Percentiles rank a stretch among this genome's conserved stretches.
Conservation (phyloP, 2,329 filamentous ascomycete species). For the Leptographium flavum region DNA sequence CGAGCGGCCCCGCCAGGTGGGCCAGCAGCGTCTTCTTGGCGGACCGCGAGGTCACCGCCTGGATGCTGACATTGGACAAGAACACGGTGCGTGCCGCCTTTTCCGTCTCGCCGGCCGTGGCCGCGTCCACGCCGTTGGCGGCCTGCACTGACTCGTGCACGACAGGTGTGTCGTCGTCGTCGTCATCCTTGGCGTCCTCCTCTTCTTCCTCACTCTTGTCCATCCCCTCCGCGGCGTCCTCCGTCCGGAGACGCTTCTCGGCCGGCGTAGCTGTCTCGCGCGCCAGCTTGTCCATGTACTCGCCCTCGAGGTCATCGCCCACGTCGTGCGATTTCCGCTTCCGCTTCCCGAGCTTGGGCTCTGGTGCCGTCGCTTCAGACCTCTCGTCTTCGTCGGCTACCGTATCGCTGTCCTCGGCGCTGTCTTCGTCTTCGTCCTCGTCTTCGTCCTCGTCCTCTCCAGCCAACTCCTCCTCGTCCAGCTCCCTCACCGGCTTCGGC, state of each 20-base stretch:
- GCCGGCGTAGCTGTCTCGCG: constrained; percentile 27
- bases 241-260: constrained; percentile 33
- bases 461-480: constrained; percentile 3
- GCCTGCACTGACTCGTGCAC: constrained; percentile 17
- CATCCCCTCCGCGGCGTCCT: constrained; percentile 9
- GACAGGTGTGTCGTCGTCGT: constrained; percentile 29
- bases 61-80: constrained; percentile 74
- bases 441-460: constrained; percentile 6
- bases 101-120: constrained; percentile 21
- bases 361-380: not conserved
- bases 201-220: constrained; percentile 20
- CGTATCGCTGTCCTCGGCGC: constrained; percentile 13
- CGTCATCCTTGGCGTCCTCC: constrained; percentile 25
- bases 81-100: constrained; percentile 81
- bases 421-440: constrained; percentile 6
- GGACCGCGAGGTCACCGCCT: constrained; percentile 69
- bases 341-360: constrained; percentile 39
- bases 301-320: constrained; percentile 55
- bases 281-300: constrained; percentile 53
- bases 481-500: constrained; percentile 3
- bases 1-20: constrained; percentile 66
- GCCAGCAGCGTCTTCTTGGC: constrained; percentile 63
- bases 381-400: constrained; percentile 20
- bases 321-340: constrained; percentile 47
- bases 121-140: too few species aligned